A percentile compares a stretch with the other conserved stretches of the same genome.
phyloP scores from a whole-genome alignment of 75 land plant genomes.

The Selaginella tamariscina region DNA sequence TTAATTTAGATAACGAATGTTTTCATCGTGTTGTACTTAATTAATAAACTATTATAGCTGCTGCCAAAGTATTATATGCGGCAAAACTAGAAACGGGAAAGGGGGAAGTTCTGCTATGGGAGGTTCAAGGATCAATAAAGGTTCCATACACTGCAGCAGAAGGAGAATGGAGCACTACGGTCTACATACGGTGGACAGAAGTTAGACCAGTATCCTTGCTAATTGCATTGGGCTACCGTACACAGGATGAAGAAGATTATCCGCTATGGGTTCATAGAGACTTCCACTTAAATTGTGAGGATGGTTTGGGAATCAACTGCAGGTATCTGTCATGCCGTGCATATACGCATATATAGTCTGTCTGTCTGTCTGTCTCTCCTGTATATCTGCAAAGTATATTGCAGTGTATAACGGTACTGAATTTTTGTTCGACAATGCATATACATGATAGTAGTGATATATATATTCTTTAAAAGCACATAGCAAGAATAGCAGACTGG shows the following conservation, averaged over 20 bases:
- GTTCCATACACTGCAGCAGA: slow-evolving; percentile 45
- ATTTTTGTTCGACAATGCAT: no score
- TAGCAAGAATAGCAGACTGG: no score
- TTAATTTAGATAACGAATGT: no score
- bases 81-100: neutral
- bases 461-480: no score
- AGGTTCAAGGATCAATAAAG: slow-evolving; percentile 55
- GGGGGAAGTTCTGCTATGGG: slow-evolving; percentile 8
- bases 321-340: no score
- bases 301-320: slow-evolving; percentile 40
- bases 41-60: neutral
- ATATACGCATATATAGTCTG: no score
- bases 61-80: neutral
- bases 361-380: no score
- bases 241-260: slow-evolving; percentile 26
- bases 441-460: no score
- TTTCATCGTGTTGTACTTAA: no score
- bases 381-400: no score
- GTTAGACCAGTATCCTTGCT: slow-evolving; percentile 66
- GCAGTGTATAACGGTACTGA: no score
- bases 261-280: slow-evolving; percentile 62
- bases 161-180: slow-evolving; percentile 55
- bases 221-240: slow-evolving; percentile 63
- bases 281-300: slow-evolving; percentile 69
- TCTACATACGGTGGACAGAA: slow-evolving; percentile 71